A percentile compares a stretch with the other conserved stretches of the same genome.
Evolutionary conservation across 2,329 filamentous ascomycete genomes (phyloP).

Genomic region (Diaporthe citriasiana): DNA sequence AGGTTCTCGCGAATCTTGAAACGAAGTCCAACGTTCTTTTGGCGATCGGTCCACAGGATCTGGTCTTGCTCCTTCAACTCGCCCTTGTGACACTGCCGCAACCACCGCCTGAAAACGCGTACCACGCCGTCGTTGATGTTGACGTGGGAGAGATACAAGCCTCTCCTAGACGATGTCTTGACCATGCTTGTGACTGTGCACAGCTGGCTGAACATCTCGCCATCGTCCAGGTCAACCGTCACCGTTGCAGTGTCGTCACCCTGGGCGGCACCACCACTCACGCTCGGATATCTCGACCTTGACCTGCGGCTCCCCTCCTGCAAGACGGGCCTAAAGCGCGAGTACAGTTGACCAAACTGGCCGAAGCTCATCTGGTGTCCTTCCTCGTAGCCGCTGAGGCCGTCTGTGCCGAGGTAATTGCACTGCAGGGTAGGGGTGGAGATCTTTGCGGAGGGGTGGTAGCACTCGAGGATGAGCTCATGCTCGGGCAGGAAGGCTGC

Average conservation of each 20-base stretch:
- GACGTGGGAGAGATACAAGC: constrained; percentile 74
- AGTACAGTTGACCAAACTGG: constrained; percentile 73
- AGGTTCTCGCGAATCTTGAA: constrained; percentile 74
- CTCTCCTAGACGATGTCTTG: constrained; percentile 71
- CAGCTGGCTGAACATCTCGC: constrained; percentile 82
- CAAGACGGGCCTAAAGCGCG: constrained; percentile 76
- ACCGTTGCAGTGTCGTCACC: constrained; percentile 66
- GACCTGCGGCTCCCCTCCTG: constrained; percentile 64
- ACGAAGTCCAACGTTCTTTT: constrained; percentile 75
- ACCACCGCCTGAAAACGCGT: constrained; percentile 81
- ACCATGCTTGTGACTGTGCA: constrained; percentile 78
- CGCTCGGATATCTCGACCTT: constrained; percentile 54
- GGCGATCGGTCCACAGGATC: constrained; percentile 78
- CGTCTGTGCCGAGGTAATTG: constrained; percentile 74
- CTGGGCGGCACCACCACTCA: constrained; percentile 37
- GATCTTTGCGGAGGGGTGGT: constrained; percentile 78
- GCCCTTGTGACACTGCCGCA: constrained; percentile 67
- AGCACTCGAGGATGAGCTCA: constrained; percentile 82
- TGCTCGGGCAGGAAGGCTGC: constrained; percentile 72
- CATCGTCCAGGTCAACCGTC: constrained; percentile 74
- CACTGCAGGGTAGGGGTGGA: constrained; percentile 78
- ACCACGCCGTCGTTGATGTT: constrained; percentile 78
- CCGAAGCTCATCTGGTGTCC: constrained; percentile 48
- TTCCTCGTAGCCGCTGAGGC: constrained; percentile 60
- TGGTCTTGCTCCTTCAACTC: constrained; percentile 45